Evolutionary conservation across 345 rosid species (phyloP).

Genomic region (Ceriops zippeliana): DNA sequence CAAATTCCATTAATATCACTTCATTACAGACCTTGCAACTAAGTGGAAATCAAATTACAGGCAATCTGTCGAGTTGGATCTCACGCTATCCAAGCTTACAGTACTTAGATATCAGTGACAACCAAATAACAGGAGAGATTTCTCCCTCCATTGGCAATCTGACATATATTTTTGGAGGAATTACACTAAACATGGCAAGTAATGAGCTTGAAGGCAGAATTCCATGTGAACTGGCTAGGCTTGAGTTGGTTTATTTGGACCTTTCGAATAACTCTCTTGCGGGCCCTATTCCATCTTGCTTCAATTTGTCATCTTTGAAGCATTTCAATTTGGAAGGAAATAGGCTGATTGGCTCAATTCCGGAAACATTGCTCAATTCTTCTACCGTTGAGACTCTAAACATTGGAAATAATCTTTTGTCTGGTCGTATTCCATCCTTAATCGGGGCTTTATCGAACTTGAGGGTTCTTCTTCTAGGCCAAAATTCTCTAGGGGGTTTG

Average conservation of each 20-base stretch:
- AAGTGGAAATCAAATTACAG: too few relatives aligned
- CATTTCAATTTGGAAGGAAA: background rate
- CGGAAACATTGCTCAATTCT: background rate
- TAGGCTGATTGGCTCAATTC: background rate
- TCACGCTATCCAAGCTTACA: too few relatives aligned
- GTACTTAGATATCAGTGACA: background rate
- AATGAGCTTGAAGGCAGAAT: background rate
- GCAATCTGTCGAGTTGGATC: too few relatives aligned
- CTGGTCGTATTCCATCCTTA: background rate
- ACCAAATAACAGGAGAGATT: background rate
- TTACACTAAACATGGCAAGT: background rate
- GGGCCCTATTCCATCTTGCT: background rate
- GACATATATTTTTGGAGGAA: background rate
- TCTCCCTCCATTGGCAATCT: background rate
- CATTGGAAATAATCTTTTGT: background rate
- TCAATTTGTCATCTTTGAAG: too few relatives aligned
- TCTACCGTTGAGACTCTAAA: background rate
- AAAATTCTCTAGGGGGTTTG: background rate
- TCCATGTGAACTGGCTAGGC: background rate
- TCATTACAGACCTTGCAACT: too few relatives aligned
- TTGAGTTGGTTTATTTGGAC: background rate
- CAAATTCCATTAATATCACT: too few relatives aligned
- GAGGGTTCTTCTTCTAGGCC: background rate
- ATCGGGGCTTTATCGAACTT: background rate
- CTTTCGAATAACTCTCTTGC: background rate